phyloP scores from a whole-genome alignment of 768 basidiomycete genomes.

The Suillus subalutaceus region DNA sequence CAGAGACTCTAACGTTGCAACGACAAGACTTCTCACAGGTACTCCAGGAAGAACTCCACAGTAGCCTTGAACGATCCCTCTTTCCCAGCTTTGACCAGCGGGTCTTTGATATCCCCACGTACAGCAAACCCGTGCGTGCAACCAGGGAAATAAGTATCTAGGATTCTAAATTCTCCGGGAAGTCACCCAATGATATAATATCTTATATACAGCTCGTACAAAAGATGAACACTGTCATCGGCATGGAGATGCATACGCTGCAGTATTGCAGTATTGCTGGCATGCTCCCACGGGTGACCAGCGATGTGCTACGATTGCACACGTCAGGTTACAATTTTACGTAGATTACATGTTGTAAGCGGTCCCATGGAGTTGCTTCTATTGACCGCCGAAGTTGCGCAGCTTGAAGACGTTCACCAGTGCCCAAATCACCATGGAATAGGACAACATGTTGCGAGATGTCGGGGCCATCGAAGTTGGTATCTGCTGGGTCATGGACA shows the following conservation, averaged over 20 bases:
- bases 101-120: conserved; percentile 47
- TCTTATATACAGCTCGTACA: too few species aligned
- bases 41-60: conserved; percentile 55
- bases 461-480: too few species aligned
- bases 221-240: background rate
- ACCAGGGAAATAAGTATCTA: conserved; percentile 35
- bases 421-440: too few species aligned
- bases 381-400: too few species aligned
- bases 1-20: background rate
- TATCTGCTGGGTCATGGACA: too few species aligned
- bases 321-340: background rate
- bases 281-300: background rate
- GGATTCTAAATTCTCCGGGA: too few species aligned
- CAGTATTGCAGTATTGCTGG: background rate
- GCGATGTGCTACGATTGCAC: background rate
- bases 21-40: conserved; percentile 18
- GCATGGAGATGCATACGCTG: background rate
- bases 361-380: too few species aligned
- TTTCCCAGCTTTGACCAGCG: conserved; percentile 61
- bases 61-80: conserved; percentile 63
- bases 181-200: too few species aligned
- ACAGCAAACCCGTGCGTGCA: conserved; percentile 59
- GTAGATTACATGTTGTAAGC: too few species aligned
- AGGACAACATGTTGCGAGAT: too few species aligned
- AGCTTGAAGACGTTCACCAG: too few species aligned